These are phyloP conservation scores for Wickerhamiella pararugosa DNA, from an alignment of 1,139 yeast genomes.

Conservation along the genomic window DNA sequence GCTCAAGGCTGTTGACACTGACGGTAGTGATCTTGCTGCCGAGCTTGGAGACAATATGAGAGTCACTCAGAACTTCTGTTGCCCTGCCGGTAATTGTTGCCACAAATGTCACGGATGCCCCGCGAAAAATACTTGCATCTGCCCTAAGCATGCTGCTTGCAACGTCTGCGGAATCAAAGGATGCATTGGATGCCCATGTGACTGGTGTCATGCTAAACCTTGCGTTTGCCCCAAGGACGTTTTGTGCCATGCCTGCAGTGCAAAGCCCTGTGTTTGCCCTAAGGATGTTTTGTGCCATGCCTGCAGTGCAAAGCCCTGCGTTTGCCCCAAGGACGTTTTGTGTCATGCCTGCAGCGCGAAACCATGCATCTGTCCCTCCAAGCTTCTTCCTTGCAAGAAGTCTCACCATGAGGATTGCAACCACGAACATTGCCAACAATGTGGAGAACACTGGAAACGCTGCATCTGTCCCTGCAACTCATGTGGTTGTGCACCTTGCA, in stretches of 20 bases:
- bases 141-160: not conserved
- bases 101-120: slow-evolving; percentile 7
- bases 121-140: not conserved
- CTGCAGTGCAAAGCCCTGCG: slow-evolving; percentile 4
- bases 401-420: too few species aligned
- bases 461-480: too few species aligned
- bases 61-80: slow-evolving; percentile 7
- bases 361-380: slow-evolving; percentile 6
- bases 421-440: too few species aligned
- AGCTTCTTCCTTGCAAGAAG: not conserved
- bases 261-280: slow-evolving; percentile 2
- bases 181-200: not conserved
- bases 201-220: not conserved
- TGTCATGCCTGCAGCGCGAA: slow-evolving; percentile 1
- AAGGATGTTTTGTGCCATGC: slow-evolving; percentile 1
- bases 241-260: not conserved
- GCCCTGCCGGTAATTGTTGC: slow-evolving; percentile 3
- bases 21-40: not conserved
- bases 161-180: not conserved
- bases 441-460: too few species aligned
- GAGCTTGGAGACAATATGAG: not conserved
- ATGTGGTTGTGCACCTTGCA: too few species aligned
- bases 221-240: slow-evolving; percentile 6
- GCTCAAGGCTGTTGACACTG: slow-evolving; percentile 3
- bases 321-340: slow-evolving; percentile 2